Conservation (phyloP, 768 basidiomycete species). For the Lactifluus volemus region DNA sequence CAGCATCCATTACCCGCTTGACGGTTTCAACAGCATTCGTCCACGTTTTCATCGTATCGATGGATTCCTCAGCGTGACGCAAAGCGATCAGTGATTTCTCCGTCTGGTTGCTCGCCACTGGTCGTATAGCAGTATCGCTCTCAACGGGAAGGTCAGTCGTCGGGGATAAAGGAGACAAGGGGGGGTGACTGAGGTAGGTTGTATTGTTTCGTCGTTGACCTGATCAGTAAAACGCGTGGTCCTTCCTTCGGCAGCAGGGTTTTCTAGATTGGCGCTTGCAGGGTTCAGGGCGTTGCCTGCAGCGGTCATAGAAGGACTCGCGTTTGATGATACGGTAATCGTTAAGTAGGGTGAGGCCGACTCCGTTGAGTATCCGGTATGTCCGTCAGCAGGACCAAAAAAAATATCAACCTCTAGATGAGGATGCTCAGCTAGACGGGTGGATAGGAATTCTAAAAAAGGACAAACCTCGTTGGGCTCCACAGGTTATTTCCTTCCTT, state of each 20-base stretch:
- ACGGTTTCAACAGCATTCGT: background rate
- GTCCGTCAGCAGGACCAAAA: background rate
- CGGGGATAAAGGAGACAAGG: background rate
- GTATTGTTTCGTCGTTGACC: background rate
- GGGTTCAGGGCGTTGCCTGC: background rate
- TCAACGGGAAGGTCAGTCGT: background rate
- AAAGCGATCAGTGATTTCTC: background rate
- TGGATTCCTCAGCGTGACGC: background rate
- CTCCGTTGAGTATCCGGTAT: background rate
- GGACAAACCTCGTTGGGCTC: background rate
- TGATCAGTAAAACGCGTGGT: background rate
- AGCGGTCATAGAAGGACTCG: background rate
- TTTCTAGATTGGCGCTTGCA: background rate
- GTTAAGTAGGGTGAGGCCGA: background rate
- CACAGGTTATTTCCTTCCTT: background rate
- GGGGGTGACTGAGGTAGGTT: background rate
- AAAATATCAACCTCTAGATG: background rate
- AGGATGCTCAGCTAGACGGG: background rate
- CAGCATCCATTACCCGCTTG: too few species aligned
- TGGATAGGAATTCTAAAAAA: background rate
- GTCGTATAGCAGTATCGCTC: background rate
- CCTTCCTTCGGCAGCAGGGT: background rate
- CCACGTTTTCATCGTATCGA: background rate
- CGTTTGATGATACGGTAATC: background rate
- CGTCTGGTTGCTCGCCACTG: background rate